Evolutionary conservation across 305 asterid genomes (phyloP).

Genomic region (Fraxinus dipetala): DNA sequence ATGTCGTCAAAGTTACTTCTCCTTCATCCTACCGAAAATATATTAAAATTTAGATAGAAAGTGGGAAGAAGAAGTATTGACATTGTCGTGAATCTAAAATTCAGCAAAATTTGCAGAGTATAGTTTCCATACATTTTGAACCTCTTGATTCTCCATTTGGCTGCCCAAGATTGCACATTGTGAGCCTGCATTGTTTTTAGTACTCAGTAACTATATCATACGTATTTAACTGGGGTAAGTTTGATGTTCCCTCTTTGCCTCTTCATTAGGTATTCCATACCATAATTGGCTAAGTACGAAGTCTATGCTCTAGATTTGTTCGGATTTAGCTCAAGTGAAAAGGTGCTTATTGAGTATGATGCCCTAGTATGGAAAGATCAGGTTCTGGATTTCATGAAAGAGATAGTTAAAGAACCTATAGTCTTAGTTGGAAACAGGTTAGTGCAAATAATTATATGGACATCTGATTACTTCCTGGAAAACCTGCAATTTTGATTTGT

Average conservation of each 20-base stretch:
- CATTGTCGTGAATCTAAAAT: neutral
- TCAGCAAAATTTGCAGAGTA: neutral
- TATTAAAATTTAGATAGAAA: neutral
- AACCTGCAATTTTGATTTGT: neutral
- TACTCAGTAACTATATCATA: neutral
- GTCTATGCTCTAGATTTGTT: constrained; percentile 86
- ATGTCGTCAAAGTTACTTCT: neutral
- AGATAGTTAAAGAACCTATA: constrained; percentile 77
- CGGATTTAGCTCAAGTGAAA: constrained; percentile 99
- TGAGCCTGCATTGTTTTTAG: neutral
- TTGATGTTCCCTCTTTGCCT: neutral
- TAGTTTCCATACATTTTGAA: neutral
- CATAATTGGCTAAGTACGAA: constrained; percentile 79
- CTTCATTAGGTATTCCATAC: constrained; percentile 68
- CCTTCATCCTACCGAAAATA: neutral
- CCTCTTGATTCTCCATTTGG: neutral
- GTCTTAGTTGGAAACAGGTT: constrained; percentile 94
- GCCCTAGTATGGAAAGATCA: constrained; percentile 92
- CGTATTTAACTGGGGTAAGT: neutral
- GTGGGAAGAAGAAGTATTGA: too few species aligned
- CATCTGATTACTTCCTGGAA: neutral
- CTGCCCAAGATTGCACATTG: neutral
- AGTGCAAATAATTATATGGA: constrained; percentile 6
- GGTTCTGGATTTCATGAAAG: constrained; percentile 79
- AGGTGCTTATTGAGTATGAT: constrained; percentile 87